These are phyloP conservation scores for Cornus suecica DNA, from an alignment of 148 eudicot species.

Conservation along the genomic window DNA sequence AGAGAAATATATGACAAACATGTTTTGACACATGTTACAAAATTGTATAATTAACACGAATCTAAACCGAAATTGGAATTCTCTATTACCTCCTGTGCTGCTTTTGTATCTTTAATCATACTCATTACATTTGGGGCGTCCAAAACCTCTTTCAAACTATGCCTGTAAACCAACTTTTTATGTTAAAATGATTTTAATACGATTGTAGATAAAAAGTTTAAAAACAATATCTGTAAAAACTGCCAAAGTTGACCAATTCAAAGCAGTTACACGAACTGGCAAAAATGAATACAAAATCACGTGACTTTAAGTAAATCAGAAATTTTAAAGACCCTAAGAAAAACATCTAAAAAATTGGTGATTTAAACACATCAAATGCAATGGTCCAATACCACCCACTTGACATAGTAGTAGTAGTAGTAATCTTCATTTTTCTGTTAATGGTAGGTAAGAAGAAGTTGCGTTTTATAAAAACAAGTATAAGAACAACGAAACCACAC, in stretches of 20 bases:
- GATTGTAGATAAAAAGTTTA: neutral
- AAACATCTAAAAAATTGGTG: too few species aligned
- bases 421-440: too few species aligned
- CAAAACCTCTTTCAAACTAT: conserved; percentile 92
- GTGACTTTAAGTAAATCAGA: neutral
- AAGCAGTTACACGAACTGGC: neutral
- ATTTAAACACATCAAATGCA: too few species aligned
- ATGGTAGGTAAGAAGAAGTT: too few species aligned
- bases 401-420: too few species aligned
- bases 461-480: too few species aligned
- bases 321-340: neutral
- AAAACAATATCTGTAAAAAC: neutral
- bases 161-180: conserved; percentile 43
- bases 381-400: too few species aligned
- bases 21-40: conserved; percentile 1
- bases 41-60: neutral
- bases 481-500: too few species aligned
- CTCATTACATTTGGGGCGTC: conserved; percentile 96
- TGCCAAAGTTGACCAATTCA: neutral
- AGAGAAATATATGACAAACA: neutral
- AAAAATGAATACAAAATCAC: neutral
- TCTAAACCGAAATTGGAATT: neutral
- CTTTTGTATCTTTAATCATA: conserved; percentile 96
- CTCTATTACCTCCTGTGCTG: conserved; percentile 81
- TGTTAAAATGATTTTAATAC: neutral